Conservation (phyloP, 805 yeast genomes). For the Metschnikowia peoriensis region DNA sequence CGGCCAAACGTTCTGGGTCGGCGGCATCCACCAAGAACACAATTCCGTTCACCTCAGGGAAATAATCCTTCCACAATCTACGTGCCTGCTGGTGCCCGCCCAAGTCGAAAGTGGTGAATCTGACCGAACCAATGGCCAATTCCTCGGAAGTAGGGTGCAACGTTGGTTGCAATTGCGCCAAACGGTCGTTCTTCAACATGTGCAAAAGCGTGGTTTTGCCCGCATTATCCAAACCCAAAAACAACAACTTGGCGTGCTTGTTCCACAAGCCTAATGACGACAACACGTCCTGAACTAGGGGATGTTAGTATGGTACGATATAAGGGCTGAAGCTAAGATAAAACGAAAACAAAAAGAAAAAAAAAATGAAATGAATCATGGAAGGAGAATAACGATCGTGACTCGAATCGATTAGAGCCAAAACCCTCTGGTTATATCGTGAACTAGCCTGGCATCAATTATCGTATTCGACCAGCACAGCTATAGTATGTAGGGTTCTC, state of each 20-base stretch:
- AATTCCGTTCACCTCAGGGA: slow-evolving; percentile 98
- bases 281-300: slow-evolving; percentile 43
- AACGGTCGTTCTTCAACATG: slow-evolving; percentile 79
- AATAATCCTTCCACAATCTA: slow-evolving; percentile 98
- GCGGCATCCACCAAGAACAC: slow-evolving; percentile 97
- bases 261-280: slow-evolving; percentile 49
- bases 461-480: no score
- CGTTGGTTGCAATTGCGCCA: slow-evolving; percentile 97
- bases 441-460: no score
- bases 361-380: not conserved
- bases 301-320: slow-evolving; percentile 19
- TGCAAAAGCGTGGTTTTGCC: slow-evolving; percentile 48
- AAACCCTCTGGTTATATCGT: no score
- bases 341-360: no score
- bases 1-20: slow-evolving; percentile 91
- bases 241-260: slow-evolving; percentile 47
- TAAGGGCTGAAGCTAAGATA: not conserved
- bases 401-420: no score
- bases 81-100: slow-evolving; percentile 99
- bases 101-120: slow-evolving; percentile 96
- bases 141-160: slow-evolving; percentile 99
- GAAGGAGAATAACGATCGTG: no score
- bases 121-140: slow-evolving; percentile 91
- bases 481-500: no score
- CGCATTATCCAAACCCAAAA: slow-evolving; percentile 47